These are phyloP conservation scores for Handroanthus guayacan DNA, from an alignment of 257 asterid genomes.

Conservation along the genomic window DNA sequence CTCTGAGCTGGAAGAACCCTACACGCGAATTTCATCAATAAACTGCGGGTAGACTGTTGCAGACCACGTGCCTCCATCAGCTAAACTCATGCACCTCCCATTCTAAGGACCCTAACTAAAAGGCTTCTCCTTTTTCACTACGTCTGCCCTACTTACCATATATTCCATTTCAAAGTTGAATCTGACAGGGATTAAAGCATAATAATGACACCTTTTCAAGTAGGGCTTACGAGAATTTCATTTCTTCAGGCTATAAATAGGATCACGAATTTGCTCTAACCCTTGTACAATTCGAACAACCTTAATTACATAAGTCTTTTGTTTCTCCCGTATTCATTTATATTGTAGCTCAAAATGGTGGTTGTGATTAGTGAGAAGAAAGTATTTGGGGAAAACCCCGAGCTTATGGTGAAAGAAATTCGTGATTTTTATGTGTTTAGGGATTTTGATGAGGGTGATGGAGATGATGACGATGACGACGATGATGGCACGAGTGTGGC, in stretches of 20 bases:
- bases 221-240: neutral
- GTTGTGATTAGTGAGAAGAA: neutral
- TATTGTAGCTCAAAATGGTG: conserved; percentile 26
- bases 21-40: conserved; percentile 34
- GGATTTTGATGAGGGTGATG: conserved; percentile 26
- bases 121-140: neutral
- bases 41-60: conserved; percentile 15
- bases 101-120: conserved; percentile 12
- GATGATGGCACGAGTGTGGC: conserved; percentile 37
- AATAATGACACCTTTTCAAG: neutral
- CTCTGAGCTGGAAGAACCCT: conserved; percentile 28
- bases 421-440: neutral
- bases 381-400: conserved; percentile 14
- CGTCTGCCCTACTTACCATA: conserved; percentile 18
- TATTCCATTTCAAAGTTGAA: neutral
- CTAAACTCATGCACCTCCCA: conserved; percentile 35
- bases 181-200: conserved; percentile 8
- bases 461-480: conserved; percentile 38
- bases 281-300: conserved; percentile 20
- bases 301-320: neutral
- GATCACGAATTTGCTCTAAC: neutral
- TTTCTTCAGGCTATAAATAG: conserved; percentile 33
- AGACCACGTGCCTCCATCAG: conserved; percentile 39
- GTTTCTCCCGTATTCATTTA: neutral
- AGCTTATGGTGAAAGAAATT: neutral